A percentile compares a stretch with the other conserved stretches of the same genome.
Conservation (phyloP, 2,329 filamentous ascomycete genomes). For the Boeremia lycopersici region DNA sequence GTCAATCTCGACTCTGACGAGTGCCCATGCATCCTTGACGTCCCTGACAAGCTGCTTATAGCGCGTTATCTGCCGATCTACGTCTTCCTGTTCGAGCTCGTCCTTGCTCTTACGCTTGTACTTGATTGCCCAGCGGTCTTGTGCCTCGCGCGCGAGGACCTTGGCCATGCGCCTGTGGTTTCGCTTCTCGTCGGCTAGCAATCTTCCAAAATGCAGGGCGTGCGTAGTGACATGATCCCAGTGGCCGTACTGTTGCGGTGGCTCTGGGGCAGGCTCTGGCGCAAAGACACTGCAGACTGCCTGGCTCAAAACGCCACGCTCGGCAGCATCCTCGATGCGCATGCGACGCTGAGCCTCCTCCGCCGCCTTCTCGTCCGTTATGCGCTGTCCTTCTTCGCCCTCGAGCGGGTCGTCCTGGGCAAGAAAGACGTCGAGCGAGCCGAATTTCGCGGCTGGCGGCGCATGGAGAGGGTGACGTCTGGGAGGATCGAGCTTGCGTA, state of each 20-base stretch:
- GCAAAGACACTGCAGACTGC: slow-evolving; percentile 74
- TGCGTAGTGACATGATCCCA: slow-evolving; percentile 84
- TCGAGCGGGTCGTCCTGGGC: slow-evolving; percentile 56
- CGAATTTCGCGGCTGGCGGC: slow-evolving; percentile 52
- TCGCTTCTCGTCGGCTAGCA: slow-evolving; percentile 79
- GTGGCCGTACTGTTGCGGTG: slow-evolving; percentile 81
- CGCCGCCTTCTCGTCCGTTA: slow-evolving; percentile 39
- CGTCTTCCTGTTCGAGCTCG: slow-evolving; percentile 80
- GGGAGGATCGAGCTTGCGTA: slow-evolving; percentile 57
- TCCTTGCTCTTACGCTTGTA: slow-evolving; percentile 64
- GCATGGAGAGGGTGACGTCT: slow-evolving; percentile 60
- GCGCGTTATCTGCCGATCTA: slow-evolving; percentile 67
- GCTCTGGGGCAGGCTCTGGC: slow-evolving; percentile 75
- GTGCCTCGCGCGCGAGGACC: slow-evolving; percentile 76
- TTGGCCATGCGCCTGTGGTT: slow-evolving; percentile 80
- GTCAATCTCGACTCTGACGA: slow-evolving; percentile 64
- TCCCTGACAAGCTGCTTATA: slow-evolving; percentile 76
- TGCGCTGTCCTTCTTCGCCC: slow-evolving; percentile 48
- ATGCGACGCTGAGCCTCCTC: slow-evolving; percentile 73
- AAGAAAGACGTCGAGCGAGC: slow-evolving; percentile 70
- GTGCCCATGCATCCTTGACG: slow-evolving; percentile 65
- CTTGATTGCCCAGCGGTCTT: slow-evolving; percentile 74
- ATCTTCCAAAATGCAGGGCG: slow-evolving; percentile 76
- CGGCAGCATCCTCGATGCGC: slow-evolving; percentile 73
- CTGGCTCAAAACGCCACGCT: slow-evolving; percentile 76